These are phyloP conservation scores for Linnemannia schmuckeri DNA, from an alignment of 192 early-diverging fungal genomes.

Conservation along the genomic window DNA sequence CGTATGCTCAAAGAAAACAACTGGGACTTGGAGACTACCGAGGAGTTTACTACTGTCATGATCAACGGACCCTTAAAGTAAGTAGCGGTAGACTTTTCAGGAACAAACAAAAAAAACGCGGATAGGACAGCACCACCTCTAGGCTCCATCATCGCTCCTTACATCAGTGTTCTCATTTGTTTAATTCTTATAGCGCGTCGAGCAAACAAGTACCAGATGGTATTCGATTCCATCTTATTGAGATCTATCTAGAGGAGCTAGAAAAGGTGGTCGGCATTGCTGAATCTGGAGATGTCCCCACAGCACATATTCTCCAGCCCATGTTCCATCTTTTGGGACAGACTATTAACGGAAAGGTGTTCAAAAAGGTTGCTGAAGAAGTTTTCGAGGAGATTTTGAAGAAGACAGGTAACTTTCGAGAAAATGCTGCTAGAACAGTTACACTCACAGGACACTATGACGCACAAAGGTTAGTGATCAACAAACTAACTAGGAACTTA, in stretches of 20 bases:
- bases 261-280: slow-evolving; percentile 69
- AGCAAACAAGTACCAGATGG: slow-evolving; percentile 73
- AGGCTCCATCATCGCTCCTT: not conserved
- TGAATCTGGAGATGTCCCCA: slow-evolving; percentile 58
- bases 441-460: not conserved
- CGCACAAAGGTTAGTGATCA: not conserved
- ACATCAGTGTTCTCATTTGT: not conserved
- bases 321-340: slow-evolving; percentile 64
- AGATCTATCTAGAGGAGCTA: slow-evolving; percentile 81
- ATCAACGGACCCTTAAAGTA: slow-evolving; percentile 75
- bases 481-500: not conserved
- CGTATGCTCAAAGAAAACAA: slow-evolving; percentile 67
- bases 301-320: slow-evolving; percentile 63
- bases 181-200: slow-evolving; percentile 62
- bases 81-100: not conserved
- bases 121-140: not conserved
- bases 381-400: slow-evolving; percentile 59
- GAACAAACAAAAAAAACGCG: not conserved
- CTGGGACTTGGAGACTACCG: slow-evolving; percentile 68
- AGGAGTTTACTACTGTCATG: slow-evolving; percentile 67
- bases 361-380: slow-evolving; percentile 63
- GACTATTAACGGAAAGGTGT: slow-evolving; percentile 62
- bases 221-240: slow-evolving; percentile 77
- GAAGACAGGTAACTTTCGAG: slow-evolving; percentile 40
- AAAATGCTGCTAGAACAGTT: not conserved